Evolutionary conservation across 208 protist species (phyloP).

Genomic region (Angomonas deanei): DNA sequence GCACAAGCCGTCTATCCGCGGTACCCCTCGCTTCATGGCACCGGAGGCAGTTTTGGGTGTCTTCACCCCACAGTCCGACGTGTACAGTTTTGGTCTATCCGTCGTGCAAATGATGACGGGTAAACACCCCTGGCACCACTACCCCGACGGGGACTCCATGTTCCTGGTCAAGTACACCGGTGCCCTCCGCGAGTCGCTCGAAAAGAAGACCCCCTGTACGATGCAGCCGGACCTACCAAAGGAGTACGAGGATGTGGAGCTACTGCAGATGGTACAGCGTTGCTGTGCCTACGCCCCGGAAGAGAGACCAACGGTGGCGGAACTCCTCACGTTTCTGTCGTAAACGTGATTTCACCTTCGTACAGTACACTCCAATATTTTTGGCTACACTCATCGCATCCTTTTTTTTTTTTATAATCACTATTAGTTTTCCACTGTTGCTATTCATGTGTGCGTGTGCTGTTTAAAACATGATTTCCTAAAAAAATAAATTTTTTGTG

Average conservation of each 20-base stretch:
- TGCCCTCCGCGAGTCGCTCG: conserved; percentile 20
- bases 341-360: conserved; percentile 4
- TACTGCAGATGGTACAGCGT: conserved; percentile 26
- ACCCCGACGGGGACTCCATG: conserved; percentile 30
- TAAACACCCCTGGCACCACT: conserved; percentile 46
- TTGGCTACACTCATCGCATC: too few relatives aligned
- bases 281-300: conserved; percentile 38
- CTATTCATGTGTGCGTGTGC: too few relatives aligned
- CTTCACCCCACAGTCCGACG: conserved; percentile 50
- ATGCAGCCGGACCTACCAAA: conserved; percentile 41
- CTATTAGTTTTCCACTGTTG: too few relatives aligned
- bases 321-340: conserved; percentile 35
- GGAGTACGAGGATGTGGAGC: conserved; percentile 29
- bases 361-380: too few relatives aligned
- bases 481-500: too few relatives aligned
- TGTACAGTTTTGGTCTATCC: conserved; percentile 85
- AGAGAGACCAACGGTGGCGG: conserved; percentile 37
- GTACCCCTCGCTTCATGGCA: conserved; percentile 71
- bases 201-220: conserved; percentile 20
- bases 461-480: too few relatives aligned
- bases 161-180: conserved; percentile 37
- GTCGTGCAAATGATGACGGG: conserved; percentile 66
- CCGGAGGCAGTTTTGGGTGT: conserved; percentile 59
- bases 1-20: conserved; percentile 27
- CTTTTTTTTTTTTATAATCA: too few relatives aligned